These are phyloP conservation scores for Diplosphaera chodatii DNA, from an alignment of 139 green algal species.

Conservation along the genomic window DNA sequence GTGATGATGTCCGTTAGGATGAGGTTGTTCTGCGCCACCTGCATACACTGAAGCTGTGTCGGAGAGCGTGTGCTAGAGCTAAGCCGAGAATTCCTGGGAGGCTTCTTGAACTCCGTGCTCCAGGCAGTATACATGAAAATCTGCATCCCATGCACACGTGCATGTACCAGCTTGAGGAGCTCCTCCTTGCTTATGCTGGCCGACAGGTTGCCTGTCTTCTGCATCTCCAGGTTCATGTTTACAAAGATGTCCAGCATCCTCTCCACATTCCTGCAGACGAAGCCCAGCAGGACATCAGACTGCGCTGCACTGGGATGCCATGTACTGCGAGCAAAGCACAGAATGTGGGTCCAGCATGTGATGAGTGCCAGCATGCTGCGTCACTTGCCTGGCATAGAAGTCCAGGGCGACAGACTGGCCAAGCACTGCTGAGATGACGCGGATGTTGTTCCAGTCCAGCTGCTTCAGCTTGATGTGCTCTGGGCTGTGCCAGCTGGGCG, in stretches of 20 bases:
- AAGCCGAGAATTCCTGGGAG: too few relatives aligned
- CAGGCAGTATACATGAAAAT: too few relatives aligned
- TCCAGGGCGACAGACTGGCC: conserved; percentile 57
- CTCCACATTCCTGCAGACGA: conserved; percentile 43
- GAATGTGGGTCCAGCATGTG: not conserved
- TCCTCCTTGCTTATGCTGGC: conserved; percentile 39
- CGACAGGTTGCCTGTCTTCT: conserved; percentile 28
- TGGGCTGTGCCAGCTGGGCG: conserved; percentile 13
- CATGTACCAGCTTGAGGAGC: conserved; percentile 4
- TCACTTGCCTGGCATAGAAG: conserved; percentile 40
- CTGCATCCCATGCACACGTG: too few relatives aligned
- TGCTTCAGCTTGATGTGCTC: conserved; percentile 32
- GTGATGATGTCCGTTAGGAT: conserved; percentile 60
- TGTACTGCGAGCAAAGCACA: too few relatives aligned
- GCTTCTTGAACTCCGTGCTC: too few relatives aligned
- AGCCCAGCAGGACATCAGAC: too few relatives aligned
- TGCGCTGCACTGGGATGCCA: too few relatives aligned
- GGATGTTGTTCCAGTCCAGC: conserved; percentile 45
- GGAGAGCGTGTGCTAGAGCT: too few relatives aligned
- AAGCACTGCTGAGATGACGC: conserved; percentile 46
- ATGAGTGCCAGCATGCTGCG: not conserved
- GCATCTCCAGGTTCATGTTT: conserved; percentile 54
- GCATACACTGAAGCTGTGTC: too few relatives aligned
- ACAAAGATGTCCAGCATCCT: conserved; percentile 42
- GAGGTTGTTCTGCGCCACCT: conserved; percentile 57